These are phyloP conservation scores for Trichoderma sp. DNA, from an alignment of 2,329 filamentous ascomycete species.

Conservation along the genomic window DNA sequence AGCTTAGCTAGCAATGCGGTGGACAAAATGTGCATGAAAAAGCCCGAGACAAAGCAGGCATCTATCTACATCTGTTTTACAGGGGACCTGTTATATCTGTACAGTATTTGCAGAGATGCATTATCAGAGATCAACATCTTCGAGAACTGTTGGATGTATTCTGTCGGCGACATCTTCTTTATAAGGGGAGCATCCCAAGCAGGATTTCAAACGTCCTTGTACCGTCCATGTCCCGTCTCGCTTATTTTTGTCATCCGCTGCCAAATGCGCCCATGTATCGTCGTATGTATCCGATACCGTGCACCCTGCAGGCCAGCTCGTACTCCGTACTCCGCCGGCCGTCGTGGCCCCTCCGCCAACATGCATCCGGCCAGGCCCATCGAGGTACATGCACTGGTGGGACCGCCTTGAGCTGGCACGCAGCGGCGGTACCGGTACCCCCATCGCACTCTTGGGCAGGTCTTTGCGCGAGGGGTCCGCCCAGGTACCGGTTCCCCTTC, in stretches of 20 bases:
- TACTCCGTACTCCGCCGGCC: constrained; percentile 1
- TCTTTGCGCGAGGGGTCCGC: not conserved
- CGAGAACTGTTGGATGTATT: not conserved
- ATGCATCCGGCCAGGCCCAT: not conserved
- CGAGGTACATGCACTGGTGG: not conserved
- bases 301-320: constrained; percentile 4
- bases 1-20: not conserved
- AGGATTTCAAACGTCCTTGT: not conserved
- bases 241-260: not conserved
- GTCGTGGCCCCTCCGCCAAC: not conserved
- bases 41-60: not conserved
- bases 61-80: not conserved
- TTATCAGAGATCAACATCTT: too few species aligned
- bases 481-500: not conserved
- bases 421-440: constrained; percentile 8
- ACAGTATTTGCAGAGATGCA: too few species aligned
- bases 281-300: not conserved
- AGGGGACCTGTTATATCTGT: too few species aligned
- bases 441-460: constrained; percentile 5
- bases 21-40: not conserved
- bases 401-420: constrained; percentile 3
- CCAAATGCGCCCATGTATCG: not conserved
- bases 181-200: not conserved
- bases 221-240: not conserved
- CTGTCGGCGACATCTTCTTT: not conserved